A percentile compares a stretch with the other conserved stretches of the same genome.
phyloP scores from a whole-genome alignment of 768 basidiomycete genomes.

The Termitomyces sp. region DNA sequence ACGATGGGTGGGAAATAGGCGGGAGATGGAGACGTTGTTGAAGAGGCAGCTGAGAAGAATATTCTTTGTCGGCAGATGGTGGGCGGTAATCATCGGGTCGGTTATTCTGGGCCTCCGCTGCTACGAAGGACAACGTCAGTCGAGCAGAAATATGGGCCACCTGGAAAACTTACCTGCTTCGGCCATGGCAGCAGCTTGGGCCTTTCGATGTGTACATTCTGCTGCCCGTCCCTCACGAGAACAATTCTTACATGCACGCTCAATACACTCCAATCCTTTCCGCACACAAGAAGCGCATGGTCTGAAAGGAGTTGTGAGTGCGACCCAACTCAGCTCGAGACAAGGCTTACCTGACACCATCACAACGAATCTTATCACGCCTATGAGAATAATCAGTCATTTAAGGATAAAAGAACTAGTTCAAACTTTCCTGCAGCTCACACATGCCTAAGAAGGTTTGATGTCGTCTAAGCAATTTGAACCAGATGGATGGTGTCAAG shows the following conservation, averaged over 20 bases:
- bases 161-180: conserved; percentile 22
- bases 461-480: conserved; percentile 10
- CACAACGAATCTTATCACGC: conserved; percentile 62
- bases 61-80: conserved; percentile 11
- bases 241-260: conserved; percentile 47
- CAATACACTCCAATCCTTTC: conserved; percentile 52
- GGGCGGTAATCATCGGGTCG: conserved; percentile 7
- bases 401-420: conserved; percentile 1
- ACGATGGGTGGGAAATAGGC: conserved; percentile 22
- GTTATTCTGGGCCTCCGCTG: conserved; percentile 5
- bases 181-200: conserved; percentile 20
- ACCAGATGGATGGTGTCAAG: conserved; percentile 7
- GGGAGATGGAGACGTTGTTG: conserved; percentile 25
- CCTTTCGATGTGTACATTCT: conserved; percentile 45
- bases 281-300: conserved; percentile 50
- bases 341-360: conserved; percentile 47
- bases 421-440: conserved; percentile 51
- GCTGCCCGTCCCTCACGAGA: conserved; percentile 40
- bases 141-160: not conserved
- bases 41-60: conserved; percentile 18
- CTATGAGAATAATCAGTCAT: conserved; percentile 28
- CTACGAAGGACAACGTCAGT: not conserved
- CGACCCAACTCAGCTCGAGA: not conserved
- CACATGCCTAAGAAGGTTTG: conserved; percentile 47
- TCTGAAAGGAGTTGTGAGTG: conserved; percentile 25